These are phyloP conservation scores for Xeromyces bisporus DNA, from an alignment of 495 filamentous ascomycete species.

Conservation along the genomic window DNA sequence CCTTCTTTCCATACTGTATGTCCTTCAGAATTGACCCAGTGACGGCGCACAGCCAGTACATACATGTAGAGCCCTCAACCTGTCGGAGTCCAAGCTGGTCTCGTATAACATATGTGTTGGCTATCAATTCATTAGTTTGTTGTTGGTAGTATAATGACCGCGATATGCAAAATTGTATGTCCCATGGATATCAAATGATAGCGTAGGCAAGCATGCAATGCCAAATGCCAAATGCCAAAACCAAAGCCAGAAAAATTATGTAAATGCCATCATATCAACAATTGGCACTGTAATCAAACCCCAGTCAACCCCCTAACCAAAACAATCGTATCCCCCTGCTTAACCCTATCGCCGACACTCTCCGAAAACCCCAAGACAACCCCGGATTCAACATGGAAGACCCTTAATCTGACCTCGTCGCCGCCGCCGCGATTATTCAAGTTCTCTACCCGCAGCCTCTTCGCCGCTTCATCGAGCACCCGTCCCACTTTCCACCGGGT, in stretches of 20 bases:
- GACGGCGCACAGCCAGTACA: no score
- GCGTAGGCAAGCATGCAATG: no score
- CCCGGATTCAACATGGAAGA: conserved; percentile 88
- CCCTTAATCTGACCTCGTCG: conserved; percentile 60
- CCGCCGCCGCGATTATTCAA: conserved; percentile 67
- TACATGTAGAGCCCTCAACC: no score
- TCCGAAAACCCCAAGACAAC: conserved; percentile 73
- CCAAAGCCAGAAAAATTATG: neutral
- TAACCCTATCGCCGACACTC: conserved; percentile 49
- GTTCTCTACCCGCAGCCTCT: conserved; percentile 65
- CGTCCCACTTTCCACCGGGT: conserved; percentile 76
- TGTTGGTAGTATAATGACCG: no score
- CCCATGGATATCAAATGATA: no score
- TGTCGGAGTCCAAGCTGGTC: no score
- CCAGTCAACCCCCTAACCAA: conserved; percentile 74
- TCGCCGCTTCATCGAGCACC: conserved; percentile 75
- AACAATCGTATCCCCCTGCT: conserved; percentile 75
- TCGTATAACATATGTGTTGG: no score
- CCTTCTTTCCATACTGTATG: no score
- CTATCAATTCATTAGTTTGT: no score
- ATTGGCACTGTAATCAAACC: no score
- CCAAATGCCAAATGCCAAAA: neutral
- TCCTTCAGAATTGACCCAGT: no score
- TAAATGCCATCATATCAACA: conserved; percentile 15
- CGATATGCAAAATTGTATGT: no score